Percentiles rank a stretch among this genome's conserved stretches.
Conservation (phyloP, 441 rosid genomes). For the Theobroma grandiflorum region DNA sequence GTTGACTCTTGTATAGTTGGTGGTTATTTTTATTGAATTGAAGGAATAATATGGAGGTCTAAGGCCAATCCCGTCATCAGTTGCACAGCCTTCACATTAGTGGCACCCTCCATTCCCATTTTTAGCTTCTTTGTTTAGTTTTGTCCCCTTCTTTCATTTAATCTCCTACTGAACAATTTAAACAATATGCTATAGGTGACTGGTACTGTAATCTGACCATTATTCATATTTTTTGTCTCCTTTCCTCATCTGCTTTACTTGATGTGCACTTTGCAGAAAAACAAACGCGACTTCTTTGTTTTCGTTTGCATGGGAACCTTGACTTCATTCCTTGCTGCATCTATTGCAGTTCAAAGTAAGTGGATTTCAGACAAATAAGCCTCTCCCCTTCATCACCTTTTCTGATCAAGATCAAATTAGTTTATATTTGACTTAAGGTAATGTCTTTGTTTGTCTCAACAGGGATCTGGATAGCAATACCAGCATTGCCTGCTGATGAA, state of each 20-base stretch:
- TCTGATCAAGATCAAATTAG: slow-evolving; percentile 10
- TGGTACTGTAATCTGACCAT: neutral
- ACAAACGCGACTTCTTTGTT: slow-evolving; percentile 84
- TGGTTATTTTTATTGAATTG: neutral
- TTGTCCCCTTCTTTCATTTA: neutral
- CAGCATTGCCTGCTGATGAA: slow-evolving; percentile 43
- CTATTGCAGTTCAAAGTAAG: slow-evolving; percentile 77
- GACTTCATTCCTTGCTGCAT: slow-evolving; percentile 56
- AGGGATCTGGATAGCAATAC: slow-evolving; percentile 71
- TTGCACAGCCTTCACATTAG: neutral
- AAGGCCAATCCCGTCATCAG: neutral
- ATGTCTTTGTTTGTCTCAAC: slow-evolving; percentile 27
- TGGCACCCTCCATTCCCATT: neutral
- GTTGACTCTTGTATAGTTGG: neutral
- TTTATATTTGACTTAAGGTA: neutral
- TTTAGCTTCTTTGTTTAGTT: neutral
- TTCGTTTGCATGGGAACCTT: slow-evolving; percentile 70
- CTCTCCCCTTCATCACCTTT: neutral
- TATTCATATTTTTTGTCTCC: slow-evolving; percentile 19
- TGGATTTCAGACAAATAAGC: slow-evolving; percentile 6
- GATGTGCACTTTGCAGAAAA: slow-evolving; percentile 50
- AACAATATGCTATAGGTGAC: neutral
- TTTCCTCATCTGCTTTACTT: slow-evolving; percentile 21
- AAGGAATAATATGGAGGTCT: neutral
- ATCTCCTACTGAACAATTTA: neutral